Percentiles rank a stretch among this genome's conserved stretches.
Evolutionary conservation across 2,329 filamentous ascomycete genomes (phyloP).

Genomic region (Paraphaeosphaeria sporulosa): DNA sequence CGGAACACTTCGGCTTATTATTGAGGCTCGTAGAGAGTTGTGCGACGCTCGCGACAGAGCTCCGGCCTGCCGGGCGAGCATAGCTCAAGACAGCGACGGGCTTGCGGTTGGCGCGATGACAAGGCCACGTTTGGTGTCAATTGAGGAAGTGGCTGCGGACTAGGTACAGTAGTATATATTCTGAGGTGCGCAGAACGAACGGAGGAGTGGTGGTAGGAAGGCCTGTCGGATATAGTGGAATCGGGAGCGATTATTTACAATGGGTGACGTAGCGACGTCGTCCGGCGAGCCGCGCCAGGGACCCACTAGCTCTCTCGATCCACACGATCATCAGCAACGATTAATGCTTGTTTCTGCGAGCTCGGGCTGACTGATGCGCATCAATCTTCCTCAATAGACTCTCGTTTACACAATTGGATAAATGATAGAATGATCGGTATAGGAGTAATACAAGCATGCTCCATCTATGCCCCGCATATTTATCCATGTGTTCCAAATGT

Average conservation of each 20-base stretch:
- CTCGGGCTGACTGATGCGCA: not conserved
- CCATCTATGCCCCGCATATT: not conserved
- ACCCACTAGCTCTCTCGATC: slow-evolving; percentile 14
- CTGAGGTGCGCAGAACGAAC: slow-evolving; percentile 16
- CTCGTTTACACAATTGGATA: not conserved
- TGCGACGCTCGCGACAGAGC: slow-evolving; percentile 38
- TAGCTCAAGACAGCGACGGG: slow-evolving; percentile 23
- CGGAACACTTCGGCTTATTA: slow-evolving; percentile 19
- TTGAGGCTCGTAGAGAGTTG: slow-evolving; percentile 26
- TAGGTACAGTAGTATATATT: slow-evolving; percentile 12
- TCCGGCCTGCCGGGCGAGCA: slow-evolving; percentile 41
- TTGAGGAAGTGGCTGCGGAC: slow-evolving; percentile 16
- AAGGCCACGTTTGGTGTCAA: slow-evolving; percentile 19
- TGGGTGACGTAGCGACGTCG: slow-evolving; percentile 14
- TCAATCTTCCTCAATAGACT: not conserved
- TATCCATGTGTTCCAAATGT: slow-evolving; percentile 19
- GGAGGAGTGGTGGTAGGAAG: slow-evolving; percentile 6
- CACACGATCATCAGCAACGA: not conserved
- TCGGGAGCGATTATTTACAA: not conserved
- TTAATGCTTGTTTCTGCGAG: slow-evolving; percentile 23
- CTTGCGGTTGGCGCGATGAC: slow-evolving; percentile 5
- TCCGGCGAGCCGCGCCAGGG: slow-evolving; percentile 1
- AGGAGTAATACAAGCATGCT: slow-evolving; percentile 8
- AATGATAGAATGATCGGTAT: slow-evolving; percentile 9
- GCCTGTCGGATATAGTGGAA: not conserved